Evolutionary conservation across 345 rosid species (phyloP).

Genomic region (Hypericum androsaemum): DNA sequence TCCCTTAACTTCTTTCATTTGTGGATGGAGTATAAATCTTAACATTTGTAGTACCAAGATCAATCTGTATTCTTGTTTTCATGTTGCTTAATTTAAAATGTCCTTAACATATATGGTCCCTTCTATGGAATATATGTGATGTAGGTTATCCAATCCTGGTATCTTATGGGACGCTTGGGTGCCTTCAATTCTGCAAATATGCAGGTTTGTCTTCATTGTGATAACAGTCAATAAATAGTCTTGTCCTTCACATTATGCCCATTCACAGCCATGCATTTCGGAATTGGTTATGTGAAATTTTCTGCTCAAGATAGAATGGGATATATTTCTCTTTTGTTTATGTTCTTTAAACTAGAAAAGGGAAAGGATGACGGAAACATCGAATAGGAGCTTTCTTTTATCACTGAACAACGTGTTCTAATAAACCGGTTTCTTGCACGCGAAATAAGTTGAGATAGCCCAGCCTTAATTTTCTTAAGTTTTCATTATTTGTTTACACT

Average conservation of each 20-base stretch:
- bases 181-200: constrained; percentile 85
- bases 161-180: constrained; percentile 92
- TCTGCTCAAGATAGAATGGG: too few species aligned
- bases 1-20: constrained; percentile 3
- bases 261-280: background rate
- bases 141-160: constrained; percentile 93
- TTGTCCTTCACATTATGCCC: background rate
- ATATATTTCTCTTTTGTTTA: too few species aligned
- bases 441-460: too few species aligned
- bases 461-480: too few species aligned
- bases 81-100: background rate
- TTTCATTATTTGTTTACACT: too few species aligned
- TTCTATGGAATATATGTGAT: constrained; percentile 5
- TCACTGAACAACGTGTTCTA: too few species aligned
- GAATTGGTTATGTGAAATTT: too few species aligned
- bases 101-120: background rate
- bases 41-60: background rate
- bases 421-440: too few species aligned
- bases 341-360: too few species aligned
- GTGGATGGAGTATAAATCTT: background rate
- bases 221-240: background rate
- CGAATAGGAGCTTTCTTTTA: too few species aligned
- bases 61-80: background rate
- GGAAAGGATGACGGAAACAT: too few species aligned
- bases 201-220: constrained; percentile 46